phyloP scores from a whole-genome alignment of 2,329 filamentous ascomycete genomes.

The Nothopassalora personata region DNA sequence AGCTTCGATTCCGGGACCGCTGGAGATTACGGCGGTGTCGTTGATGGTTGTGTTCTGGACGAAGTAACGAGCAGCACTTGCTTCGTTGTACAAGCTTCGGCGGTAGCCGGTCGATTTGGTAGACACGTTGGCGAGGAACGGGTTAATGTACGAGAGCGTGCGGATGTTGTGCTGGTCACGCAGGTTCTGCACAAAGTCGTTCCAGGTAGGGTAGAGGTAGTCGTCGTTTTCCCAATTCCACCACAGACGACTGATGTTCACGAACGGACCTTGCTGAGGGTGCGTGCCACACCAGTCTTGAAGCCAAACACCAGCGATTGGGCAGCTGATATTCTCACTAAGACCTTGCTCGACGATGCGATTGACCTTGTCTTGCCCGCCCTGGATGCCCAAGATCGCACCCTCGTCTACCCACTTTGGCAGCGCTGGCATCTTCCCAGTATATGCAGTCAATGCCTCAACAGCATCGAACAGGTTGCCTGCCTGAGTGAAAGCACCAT shows the following conservation, averaged over 20 bases:
- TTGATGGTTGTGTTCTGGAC: constrained; percentile 35
- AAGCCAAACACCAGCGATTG: constrained; percentile 35
- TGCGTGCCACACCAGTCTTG: constrained; percentile 37
- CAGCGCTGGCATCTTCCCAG: constrained; percentile 32
- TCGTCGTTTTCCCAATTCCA: constrained; percentile 39
- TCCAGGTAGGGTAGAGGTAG: constrained; percentile 33
- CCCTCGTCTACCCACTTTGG: constrained; percentile 31
- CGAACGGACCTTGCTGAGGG: constrained; percentile 31
- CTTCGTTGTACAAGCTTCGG: constrained; percentile 33
- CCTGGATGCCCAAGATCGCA: constrained; percentile 36
- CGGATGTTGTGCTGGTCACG: constrained; percentile 31
- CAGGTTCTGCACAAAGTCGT: constrained; percentile 33
- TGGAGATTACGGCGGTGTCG: constrained; percentile 32
- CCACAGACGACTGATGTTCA: constrained; percentile 35
- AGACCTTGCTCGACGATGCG: constrained; percentile 32
- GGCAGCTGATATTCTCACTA: constrained; percentile 22
- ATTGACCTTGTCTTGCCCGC: constrained; percentile 34
- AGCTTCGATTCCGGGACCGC: constrained; percentile 35
- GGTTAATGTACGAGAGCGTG: constrained; percentile 34
- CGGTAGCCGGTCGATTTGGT: constrained; percentile 31
- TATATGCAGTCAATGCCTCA: constrained; percentile 33
- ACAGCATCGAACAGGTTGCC: constrained; percentile 30
- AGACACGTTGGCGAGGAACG: constrained; percentile 34
- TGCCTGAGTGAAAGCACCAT: constrained; percentile 23
- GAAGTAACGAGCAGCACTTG: constrained; percentile 28